Base-by-base conservation (phyloP, 257 asterid genomes). In the Misopates orontium region DNA sequence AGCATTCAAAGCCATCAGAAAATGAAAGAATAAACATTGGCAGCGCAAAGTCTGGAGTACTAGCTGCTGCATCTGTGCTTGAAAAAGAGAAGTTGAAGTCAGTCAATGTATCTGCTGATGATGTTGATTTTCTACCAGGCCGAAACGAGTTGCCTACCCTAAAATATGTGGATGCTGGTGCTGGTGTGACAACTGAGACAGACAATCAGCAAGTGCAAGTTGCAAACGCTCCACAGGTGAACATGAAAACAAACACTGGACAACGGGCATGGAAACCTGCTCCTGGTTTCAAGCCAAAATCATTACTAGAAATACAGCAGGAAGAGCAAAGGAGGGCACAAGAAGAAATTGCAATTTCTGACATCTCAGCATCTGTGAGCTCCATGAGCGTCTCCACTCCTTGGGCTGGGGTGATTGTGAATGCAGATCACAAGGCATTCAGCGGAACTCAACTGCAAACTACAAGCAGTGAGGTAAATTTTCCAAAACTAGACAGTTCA, bases 251-350 rank as follows among this genome's bases (percentile, higher is more conserved):
- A 51, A 79, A 64, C 20, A 41, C 80, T 60, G 89, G 76, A 59
- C 87, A 77, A 53, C 86, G 95, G 25, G 96, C 93, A 60, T 94
- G 99, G 99, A 94, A 94, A 80, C 90, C 90, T 73, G 96, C 99
- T 68, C 95, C 99, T 69, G 97, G 96, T 65, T 88, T 94, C 82
- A 91, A 82, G 78, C 95, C 97, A 10, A 94, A 88, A 73, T 90
- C 99, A 20, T 70, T 94, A 7, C 58, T 90, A 51, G 99, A 94
- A 74, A 94, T 94, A 78, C 99, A 94, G 54, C 90, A 78, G 78
- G 99, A 94, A 80, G 98, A 94, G 79, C 96, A 91, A 84, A 83
- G 88, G 66, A 86, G 95, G 80, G 94, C 91, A 25, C 84, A 62
- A 25, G 85, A 72, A 64, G 93, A 81, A 74, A 71, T 74, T 45